These are phyloP conservation scores for Fraxinus baroniana DNA, from an alignment of 305 asterid genomes.

Conservation along the genomic window DNA sequence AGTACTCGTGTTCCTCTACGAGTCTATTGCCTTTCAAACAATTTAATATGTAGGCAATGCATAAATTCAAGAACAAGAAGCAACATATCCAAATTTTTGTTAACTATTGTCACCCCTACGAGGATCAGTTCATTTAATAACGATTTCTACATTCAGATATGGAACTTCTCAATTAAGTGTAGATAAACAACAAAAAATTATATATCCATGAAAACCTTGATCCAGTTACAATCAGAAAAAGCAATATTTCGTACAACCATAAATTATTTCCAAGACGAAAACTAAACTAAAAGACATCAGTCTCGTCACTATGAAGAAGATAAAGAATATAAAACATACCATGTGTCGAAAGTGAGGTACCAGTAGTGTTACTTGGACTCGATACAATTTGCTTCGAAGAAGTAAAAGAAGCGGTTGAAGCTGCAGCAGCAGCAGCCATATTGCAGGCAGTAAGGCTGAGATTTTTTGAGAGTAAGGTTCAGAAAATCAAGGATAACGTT, in stretches of 20 bases:
- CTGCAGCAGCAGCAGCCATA: slow-evolving; percentile 22
- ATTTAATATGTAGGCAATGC: neutral
- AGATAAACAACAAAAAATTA: neutral
- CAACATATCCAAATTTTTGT: neutral
- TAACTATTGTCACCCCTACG: neutral
- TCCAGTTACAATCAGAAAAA: neutral
- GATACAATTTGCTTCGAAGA: slow-evolving; percentile 39
- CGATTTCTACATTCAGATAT: neutral
- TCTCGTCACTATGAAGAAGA: neutral
- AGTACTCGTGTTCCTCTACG: neutral
- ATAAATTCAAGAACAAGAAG: neutral
- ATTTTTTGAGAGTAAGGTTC: neutral
- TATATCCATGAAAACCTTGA: neutral
- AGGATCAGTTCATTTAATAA: neutral
- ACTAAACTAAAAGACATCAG: neutral
- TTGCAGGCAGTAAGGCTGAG: neutral
- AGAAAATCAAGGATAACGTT: neutral
- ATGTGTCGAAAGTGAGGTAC: slow-evolving; percentile 26
- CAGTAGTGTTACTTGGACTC: slow-evolving; percentile 26
- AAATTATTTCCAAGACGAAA: neutral
- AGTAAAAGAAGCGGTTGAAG: slow-evolving; percentile 17
- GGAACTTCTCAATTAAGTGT: neutral
- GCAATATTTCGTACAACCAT: neutral
- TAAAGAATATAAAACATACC: slow-evolving; percentile 15
- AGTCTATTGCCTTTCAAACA: neutral